Evolutionary conservation across 1,139 yeast genomes (phyloP).

Genomic region (Candida sp.): DNA sequence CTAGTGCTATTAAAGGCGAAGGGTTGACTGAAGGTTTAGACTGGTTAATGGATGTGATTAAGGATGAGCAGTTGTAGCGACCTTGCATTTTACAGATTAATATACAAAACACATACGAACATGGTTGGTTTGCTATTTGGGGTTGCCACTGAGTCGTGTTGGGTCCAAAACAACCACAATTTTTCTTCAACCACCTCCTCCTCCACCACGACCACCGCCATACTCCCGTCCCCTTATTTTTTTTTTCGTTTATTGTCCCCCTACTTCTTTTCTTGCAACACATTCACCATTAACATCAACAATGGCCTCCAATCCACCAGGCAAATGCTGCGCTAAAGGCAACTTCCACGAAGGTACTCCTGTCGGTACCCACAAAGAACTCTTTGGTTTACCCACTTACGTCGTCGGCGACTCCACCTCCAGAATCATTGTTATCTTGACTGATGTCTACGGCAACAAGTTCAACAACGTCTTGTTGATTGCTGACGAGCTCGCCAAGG

Average conservation of each 20-base stretch:
- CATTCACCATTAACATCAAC: no score
- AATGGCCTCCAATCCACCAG: slow-evolving; percentile 63
- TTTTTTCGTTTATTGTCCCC: no score
- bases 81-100: background rate
- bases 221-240: background rate
- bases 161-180: no score
- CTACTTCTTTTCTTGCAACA: no score
- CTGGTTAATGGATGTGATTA: slow-evolving; percentile 96
- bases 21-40: slow-evolving; percentile 96
- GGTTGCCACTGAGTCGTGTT: no score
- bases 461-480: slow-evolving; percentile 59
- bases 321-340: slow-evolving; percentile 48
- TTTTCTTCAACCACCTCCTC: no score
- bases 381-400: slow-evolving; percentile 59
- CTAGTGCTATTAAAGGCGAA: slow-evolving; percentile 96
- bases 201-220: no score
- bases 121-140: no score
- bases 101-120: background rate
- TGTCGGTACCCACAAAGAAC: slow-evolving; percentile 41
- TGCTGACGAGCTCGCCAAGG: slow-evolving; percentile 71
- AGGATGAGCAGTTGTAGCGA: slow-evolving; percentile 77
- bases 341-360: slow-evolving; percentile 56
- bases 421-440: slow-evolving; percentile 53
- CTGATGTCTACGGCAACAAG: slow-evolving; percentile 72
- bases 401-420: slow-evolving; percentile 51